Base-by-base conservation (phyloP, 2,329 filamentous ascomycete genomes). In the Ophiocordyceps unilateralis region DNA sequence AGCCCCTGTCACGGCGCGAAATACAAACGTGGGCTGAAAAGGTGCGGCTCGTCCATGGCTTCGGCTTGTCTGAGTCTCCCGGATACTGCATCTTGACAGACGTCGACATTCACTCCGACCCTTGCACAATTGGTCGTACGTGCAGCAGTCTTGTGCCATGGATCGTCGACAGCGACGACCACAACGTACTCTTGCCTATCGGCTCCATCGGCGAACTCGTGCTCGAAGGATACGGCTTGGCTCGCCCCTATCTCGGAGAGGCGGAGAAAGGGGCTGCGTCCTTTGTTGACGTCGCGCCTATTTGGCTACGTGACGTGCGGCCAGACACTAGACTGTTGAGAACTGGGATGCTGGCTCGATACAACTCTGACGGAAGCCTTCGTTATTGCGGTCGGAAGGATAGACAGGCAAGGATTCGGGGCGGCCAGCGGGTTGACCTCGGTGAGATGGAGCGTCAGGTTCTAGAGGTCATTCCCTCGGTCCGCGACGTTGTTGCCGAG, bases 331-430 rank as follows among this genome's bases (percentile, higher is more conserved):
- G 52, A 4, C 34, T 66, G 8, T 73, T 69, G 49, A 65, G 64
- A 45, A 70, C 69, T 2, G 69, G 69, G 5, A 69, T 73, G 48
- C 54, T 73, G 2, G 69, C 58, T 2, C 49, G 51, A 22, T 68
- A 68, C 34, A 55, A 63, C 30, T 49, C 53, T 0, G 61, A 69
- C 34, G 65, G 66, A 0, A 53, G 54, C 5, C 48, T 73, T 5
- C 51, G 58, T 0, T 71, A 64, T 34, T 46, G 72, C 17, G 70
- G 70, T 14, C 62, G 75, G 14, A 74, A 73, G 47, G 74, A 79
- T 47, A 64, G 64, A 0, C 74, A 78, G 51, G 64, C 78, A 40
- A 79, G 79, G 52, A 56, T 79, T 6, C 65, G 68, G 11, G 78
- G n/a, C n/a, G n/a, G 78, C 11, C 76, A 69, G 45, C 58, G 73